These are phyloP conservation scores for Lepidium campestre DNA, from an alignment of 441 rosid genomes.

Conservation along the genomic window DNA sequence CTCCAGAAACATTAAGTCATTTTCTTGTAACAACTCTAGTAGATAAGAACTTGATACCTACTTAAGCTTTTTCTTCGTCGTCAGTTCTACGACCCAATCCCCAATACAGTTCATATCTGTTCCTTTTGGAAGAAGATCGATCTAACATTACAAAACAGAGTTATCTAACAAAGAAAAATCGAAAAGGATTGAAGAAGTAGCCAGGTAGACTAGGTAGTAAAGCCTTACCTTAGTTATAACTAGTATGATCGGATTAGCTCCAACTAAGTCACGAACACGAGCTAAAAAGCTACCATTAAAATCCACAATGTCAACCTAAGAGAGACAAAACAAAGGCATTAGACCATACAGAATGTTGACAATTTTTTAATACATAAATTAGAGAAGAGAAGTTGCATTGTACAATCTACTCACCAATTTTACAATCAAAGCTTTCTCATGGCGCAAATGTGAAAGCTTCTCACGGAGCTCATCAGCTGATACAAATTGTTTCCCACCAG, in stretches of 20 bases:
- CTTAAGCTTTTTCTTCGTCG: conserved; percentile 86
- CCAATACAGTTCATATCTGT: conserved; percentile 90
- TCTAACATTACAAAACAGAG: conserved; percentile 33
- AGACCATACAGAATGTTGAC: neutral
- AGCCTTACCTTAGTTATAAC: conserved; percentile 77
- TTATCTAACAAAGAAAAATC: neutral
- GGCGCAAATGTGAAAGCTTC: conserved; percentile 81
- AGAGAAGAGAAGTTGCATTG: neutral
- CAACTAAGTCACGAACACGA: conserved; percentile 87
- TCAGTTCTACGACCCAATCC: conserved; percentile 94
- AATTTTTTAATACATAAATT: neutral
- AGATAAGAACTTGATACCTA: conserved; percentile 32
- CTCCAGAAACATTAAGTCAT: conserved; percentile 8
- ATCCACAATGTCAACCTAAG: conserved; percentile 91
- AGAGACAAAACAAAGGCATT: conserved; percentile 1
- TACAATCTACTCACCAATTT: conserved; percentile 52
- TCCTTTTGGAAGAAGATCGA: conserved; percentile 93
- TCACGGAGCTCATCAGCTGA: conserved; percentile 84
- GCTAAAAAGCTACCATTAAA: conserved; percentile 91
- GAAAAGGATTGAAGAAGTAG: conserved; percentile 9
- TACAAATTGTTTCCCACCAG: conserved; percentile 91
- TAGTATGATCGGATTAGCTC: conserved; percentile 87
- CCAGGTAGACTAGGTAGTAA: neutral
- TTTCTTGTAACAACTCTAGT: neutral
- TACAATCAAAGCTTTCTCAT: conserved; percentile 73